Conservation (phyloP, 1,284 basidiomycete genomes). For the Apiotrichum gracile region DNA sequence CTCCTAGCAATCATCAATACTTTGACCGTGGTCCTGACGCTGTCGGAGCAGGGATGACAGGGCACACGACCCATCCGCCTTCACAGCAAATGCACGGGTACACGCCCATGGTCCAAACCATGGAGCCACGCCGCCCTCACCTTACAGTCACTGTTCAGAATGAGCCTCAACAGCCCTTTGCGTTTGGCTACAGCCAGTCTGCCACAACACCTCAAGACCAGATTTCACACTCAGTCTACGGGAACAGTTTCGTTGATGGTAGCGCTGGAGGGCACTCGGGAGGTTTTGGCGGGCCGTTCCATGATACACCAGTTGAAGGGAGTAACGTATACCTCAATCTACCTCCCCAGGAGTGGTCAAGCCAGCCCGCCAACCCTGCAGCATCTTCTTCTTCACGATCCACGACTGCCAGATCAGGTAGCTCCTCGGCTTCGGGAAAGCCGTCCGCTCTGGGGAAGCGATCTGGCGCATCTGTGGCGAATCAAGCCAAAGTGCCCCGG, state of each 20-base stretch:
- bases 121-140: slow-evolving; percentile 1
- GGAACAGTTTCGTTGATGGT: background rate
- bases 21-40: too few species aligned
- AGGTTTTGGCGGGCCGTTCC: background rate
- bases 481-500: slow-evolving; percentile 56
- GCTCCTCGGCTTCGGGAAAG: background rate
- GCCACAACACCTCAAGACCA: background rate
- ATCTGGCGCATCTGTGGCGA: background rate
- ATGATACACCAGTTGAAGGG: background rate
- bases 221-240: background rate
- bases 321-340: slow-evolving; percentile 3
- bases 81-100: background rate
- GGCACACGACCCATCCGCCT: background rate
- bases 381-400: too few species aligned
- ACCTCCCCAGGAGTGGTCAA: slow-evolving; percentile 1
- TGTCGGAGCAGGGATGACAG: too few species aligned
- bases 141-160: background rate
- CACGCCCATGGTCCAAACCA: background rate
- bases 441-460: background rate
- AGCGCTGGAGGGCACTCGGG: background rate
- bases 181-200: slow-evolving; percentile 4
- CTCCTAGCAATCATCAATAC: too few species aligned
- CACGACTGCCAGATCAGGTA: background rate
- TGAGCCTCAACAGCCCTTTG: background rate
- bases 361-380: background rate